Percentiles rank a stretch among this genome's conserved stretches.
Conservation (phyloP, 129 eudicot species). For the Apium graveolens region DNA sequence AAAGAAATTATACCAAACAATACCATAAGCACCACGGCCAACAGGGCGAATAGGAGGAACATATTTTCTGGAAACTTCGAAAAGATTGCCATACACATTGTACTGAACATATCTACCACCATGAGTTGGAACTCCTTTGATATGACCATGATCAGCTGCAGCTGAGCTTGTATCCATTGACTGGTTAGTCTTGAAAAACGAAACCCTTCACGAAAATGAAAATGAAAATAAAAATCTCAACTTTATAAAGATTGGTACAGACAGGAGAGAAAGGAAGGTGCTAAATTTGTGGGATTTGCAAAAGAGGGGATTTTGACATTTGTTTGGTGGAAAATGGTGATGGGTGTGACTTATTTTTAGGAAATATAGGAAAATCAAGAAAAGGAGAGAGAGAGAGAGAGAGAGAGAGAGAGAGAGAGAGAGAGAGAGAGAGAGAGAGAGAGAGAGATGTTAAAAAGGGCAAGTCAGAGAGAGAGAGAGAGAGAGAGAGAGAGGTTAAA, state of each 20-base stretch:
- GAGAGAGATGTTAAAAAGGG: no score
- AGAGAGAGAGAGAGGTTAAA: neutral
- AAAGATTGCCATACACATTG: conserved; percentile 80
- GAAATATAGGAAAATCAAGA: neutral
- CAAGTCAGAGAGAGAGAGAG: neutral
- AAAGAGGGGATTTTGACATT: neutral
- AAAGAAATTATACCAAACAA: conserved; percentile 54
- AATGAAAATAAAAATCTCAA: conserved; percentile 6
- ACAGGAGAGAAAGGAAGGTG: neutral
- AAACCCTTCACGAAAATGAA: neutral
- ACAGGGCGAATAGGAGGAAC: conserved; percentile 89
- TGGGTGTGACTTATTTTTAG: neutral
- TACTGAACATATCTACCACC: conserved; percentile 88
- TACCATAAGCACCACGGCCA: conserved; percentile 88
- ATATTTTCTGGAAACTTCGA: conserved; percentile 83
- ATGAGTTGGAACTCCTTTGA: conserved; percentile 65
- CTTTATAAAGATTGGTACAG: neutral
- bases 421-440: no score
- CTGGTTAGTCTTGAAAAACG: neutral
- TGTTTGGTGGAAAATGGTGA: neutral
- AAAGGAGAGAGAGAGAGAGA: neutral
- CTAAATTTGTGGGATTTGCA: neutral
- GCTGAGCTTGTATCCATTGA: conserved; percentile 50
- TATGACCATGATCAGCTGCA: conserved; percentile 37
- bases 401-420: no score